Evolutionary conservation across 306 rosid species (phyloP).

Genomic region (Quercus rubra): DNA sequence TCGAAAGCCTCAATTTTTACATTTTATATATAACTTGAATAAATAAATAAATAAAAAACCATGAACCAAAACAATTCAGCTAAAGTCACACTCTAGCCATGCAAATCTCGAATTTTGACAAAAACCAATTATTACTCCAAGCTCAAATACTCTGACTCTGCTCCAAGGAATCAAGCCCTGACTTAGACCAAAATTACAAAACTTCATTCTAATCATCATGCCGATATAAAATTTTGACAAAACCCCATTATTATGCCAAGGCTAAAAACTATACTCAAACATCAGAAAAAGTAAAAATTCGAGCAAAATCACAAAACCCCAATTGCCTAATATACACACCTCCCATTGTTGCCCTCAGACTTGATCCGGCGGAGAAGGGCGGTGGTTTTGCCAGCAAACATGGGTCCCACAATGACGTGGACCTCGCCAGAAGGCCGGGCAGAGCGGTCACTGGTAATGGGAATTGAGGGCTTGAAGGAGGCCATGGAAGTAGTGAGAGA

Average conservation of each 20-base stretch:
- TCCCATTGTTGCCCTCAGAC: conserved; percentile 56
- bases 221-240: not conserved
- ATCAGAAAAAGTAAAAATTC: not conserved
- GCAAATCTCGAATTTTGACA: not conserved
- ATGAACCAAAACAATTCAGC: not conserved
- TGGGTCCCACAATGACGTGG: conserved; percentile 88
- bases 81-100: not conserved
- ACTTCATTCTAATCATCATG: no score
- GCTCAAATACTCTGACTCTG: not conserved
- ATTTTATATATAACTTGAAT: not conserved
- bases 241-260: not conserved
- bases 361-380: conserved; percentile 83
- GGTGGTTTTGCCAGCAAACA: conserved; percentile 95
- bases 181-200: no score
- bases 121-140: not conserved
- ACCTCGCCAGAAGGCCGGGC: conserved; percentile 53
- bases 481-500: conserved; percentile 34
- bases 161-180: not conserved
- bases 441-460: conserved; percentile 13
- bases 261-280: not conserved
- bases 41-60: not conserved
- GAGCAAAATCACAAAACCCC: not conserved
- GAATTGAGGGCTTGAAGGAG: conserved; percentile 26
- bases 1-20: not conserved
- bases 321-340: conserved; percentile 41